These are phyloP conservation scores for Saccharomycopsis vini DNA, from an alignment of 805 yeast species.

Conservation along the genomic window DNA sequence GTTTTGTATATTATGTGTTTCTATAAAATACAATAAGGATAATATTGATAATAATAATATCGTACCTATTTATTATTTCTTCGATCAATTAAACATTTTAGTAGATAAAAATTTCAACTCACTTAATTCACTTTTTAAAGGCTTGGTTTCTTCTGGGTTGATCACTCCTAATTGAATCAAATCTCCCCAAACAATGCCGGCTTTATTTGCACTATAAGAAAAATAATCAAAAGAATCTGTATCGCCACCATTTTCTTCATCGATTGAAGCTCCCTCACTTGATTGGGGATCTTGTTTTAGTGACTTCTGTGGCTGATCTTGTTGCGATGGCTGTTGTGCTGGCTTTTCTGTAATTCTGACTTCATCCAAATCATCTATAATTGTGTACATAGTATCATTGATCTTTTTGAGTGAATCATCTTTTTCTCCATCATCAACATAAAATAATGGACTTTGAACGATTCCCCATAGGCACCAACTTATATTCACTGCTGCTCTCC, in stretches of 20 bases:
- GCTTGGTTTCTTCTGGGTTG: background rate
- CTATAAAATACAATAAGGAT: too few species aligned
- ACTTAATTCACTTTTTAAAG: background rate
- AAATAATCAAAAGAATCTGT: constrained; percentile 72
- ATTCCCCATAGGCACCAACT: constrained; percentile 93
- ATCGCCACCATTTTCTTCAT: constrained; percentile 28
- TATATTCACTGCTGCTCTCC: constrained; percentile 76
- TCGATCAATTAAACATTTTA: too few species aligned
- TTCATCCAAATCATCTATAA: constrained; percentile 22
- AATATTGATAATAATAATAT: too few species aligned
- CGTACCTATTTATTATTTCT: too few species aligned
- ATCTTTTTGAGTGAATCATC: background rate
- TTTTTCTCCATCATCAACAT: background rate
- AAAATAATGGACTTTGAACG: constrained; percentile 53
- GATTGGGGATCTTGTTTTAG: too few species aligned
- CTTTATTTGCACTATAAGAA: constrained; percentile 66
- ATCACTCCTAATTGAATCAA: constrained; percentile 49
- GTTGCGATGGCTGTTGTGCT: too few species aligned
- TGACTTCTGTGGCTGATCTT: too few species aligned
- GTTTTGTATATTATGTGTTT: too few species aligned
- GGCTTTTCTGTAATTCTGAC: constrained; percentile 23
- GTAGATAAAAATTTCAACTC: background rate
- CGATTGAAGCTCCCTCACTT: too few species aligned
- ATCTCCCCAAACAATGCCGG: constrained; percentile 68
- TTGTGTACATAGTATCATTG: constrained; percentile 26